A percentile compares a stretch with the other conserved stretches of the same genome.
These are phyloP conservation scores for Ceratocystis ficicola DNA, from an alignment of 2,329 filamentous ascomycete genomes.

Conservation along the genomic window DNA sequence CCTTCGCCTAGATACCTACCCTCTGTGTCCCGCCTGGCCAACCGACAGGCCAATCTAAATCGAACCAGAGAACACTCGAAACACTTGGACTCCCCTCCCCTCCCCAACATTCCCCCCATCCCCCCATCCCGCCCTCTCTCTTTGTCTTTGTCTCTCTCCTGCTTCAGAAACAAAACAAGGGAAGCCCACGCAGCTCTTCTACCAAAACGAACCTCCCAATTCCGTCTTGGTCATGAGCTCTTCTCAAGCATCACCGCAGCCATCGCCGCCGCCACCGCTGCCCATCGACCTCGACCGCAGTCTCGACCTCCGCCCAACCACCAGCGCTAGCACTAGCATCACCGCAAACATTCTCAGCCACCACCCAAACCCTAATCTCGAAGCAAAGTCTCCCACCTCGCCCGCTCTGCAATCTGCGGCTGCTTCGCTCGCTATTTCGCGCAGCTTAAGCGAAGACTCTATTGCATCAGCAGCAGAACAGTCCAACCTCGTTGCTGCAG, in stretches of 20 bases:
- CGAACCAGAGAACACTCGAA: not conserved
- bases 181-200: not conserved
- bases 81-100: conserved; percentile 2
- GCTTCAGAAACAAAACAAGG: conserved; percentile 6
- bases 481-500: conserved; percentile 31
- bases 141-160: not conserved
- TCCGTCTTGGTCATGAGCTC: conserved; percentile 6
- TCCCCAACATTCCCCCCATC: not conserved
- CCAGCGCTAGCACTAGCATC: not conserved
- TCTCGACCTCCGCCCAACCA: not conserved
- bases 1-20: not conserved
- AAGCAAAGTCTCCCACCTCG: conserved; percentile 19
- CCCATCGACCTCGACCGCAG: not conserved
- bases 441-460: conserved; percentile 31
- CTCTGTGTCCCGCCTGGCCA: not conserved
- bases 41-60: not conserved
- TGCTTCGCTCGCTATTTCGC: conserved; percentile 20
- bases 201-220: not conserved
- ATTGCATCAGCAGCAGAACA: conserved; percentile 48
- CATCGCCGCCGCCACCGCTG: conserved; percentile 4
- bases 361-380: conserved; percentile 6
- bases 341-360: not conserved
- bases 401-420: conserved; percentile 21
- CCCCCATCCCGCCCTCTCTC: not conserved
- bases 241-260: conserved; percentile 1